Percentiles rank a stretch among this genome's conserved stretches.
These are phyloP conservation scores for Rutidosis leptorrhynchoides DNA, from an alignment of 129 eudicot genomes.

Conservation along the genomic window DNA sequence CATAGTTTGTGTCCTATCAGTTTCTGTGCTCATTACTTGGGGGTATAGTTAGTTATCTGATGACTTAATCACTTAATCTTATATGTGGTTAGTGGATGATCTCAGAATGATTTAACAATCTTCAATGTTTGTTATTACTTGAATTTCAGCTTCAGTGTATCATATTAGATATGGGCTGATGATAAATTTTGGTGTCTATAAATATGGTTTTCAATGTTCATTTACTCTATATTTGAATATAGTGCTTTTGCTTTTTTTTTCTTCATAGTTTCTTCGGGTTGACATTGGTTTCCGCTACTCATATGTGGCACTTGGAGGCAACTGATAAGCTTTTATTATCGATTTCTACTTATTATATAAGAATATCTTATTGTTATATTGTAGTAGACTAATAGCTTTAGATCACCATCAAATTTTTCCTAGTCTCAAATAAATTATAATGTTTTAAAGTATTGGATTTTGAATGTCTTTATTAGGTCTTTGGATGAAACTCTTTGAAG, in stretches of 20 bases:
- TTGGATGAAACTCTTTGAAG: background rate
- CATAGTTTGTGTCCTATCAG: background rate
- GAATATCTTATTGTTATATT: no score
- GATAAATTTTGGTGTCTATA: background rate
- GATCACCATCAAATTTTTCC: background rate
- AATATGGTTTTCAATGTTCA: background rate
- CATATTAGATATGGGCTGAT: background rate
- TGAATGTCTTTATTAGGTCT: conserved; percentile 2
- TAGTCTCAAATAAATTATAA: background rate
- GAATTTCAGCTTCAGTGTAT: background rate
- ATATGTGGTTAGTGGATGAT: background rate
- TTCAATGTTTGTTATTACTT: background rate
- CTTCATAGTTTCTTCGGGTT: no score
- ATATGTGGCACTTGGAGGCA: no score
- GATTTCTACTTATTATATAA: no score
- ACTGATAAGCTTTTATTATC: no score
- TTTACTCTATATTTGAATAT: background rate
- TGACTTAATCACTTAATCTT: background rate
- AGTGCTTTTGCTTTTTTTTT: background rate
- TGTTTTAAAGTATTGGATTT: background rate
- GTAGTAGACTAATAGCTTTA: background rate
- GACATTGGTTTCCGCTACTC: no score
- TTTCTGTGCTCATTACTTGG: background rate
- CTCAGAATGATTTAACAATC: background rate
- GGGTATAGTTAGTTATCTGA: background rate